Evolutionary conservation across 2,329 filamentous ascomycete genomes (phyloP).

Genomic region (Trichoderma afroharzianum): DNA sequence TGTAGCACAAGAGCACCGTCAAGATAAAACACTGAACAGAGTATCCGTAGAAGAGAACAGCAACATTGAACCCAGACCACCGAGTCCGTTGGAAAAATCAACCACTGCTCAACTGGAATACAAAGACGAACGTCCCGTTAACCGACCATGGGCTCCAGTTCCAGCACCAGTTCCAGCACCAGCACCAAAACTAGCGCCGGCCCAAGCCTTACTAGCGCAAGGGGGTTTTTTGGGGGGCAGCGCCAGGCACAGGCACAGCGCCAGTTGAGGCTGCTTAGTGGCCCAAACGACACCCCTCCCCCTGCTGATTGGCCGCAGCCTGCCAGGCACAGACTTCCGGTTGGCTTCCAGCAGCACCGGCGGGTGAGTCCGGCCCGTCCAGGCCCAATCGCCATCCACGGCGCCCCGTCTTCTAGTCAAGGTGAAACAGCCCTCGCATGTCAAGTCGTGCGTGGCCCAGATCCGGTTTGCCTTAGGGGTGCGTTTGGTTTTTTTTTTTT

Average conservation of each 20-base stretch:
- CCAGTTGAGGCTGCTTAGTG: neutral
- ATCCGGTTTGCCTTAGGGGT: neutral
- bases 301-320: conserved; percentile 14
- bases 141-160: conserved; percentile 2
- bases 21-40: neutral
- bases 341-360: conserved; percentile 15
- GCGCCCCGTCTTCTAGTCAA: conserved; percentile 1
- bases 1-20: neutral
- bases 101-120: neutral
- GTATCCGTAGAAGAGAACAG: neutral
- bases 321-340: conserved; percentile 21
- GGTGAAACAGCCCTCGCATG: conserved; percentile 17
- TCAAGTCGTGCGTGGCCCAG: neutral
- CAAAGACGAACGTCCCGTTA: neutral
- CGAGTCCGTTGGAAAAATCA: neutral
- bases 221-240: neutral
- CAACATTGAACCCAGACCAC: neutral
- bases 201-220: conserved; percentile 1
- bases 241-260: conserved; percentile 6
- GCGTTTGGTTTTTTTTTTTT: neutral
- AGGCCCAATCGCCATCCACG: conserved; percentile 12
- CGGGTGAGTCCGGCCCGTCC: conserved; percentile 5
- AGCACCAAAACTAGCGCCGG: conserved; percentile 9
- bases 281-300: neutral
- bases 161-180: neutral